Percentiles rank a stretch among this genome's conserved stretches.
These are phyloP conservation scores for Comarum palustre DNA, from an alignment of 306 rosid species.

Conservation along the genomic window DNA sequence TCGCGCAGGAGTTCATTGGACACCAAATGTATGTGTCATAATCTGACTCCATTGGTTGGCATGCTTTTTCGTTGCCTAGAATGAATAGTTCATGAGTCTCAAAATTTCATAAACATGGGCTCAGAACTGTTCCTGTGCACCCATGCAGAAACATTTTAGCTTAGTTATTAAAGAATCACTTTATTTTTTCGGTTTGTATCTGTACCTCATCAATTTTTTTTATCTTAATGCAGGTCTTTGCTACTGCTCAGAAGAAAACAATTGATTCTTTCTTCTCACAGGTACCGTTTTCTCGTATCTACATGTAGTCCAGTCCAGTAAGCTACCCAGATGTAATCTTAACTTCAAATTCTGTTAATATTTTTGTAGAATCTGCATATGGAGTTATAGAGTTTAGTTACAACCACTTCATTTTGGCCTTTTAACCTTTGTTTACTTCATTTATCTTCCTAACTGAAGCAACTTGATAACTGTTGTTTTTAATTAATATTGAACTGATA, in stretches of 20 bases:
- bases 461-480: neutral
- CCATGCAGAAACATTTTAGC: constrained; percentile 1
- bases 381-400: neutral
- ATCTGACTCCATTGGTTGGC: constrained; percentile 18
- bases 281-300: constrained; percentile 41
- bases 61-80: neutral
- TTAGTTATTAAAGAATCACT: constrained; percentile 4
- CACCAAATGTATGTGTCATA: constrained; percentile 76
- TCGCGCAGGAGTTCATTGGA: constrained; percentile 98
- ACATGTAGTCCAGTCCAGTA: constrained; percentile 15
- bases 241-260: constrained; percentile 77
- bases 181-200: neutral
- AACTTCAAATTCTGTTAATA: neutral
- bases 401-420: neutral
- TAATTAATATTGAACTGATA: constrained; percentile 4
- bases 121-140: constrained; percentile 1
- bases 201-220: constrained; percentile 25
- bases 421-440: neutral
- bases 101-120: neutral
- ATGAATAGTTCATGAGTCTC: neutral
- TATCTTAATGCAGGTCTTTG: constrained; percentile 67
- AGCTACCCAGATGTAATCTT: constrained; percentile 12
- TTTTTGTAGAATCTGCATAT: constrained; percentile 7
- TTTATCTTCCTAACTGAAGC: neutral
- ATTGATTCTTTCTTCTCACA: constrained; percentile 93